These are phyloP conservation scores for Hyaloscypha hepaticicola DNA, from an alignment of 495 filamentous ascomycete genomes.

Conservation along the genomic window DNA sequence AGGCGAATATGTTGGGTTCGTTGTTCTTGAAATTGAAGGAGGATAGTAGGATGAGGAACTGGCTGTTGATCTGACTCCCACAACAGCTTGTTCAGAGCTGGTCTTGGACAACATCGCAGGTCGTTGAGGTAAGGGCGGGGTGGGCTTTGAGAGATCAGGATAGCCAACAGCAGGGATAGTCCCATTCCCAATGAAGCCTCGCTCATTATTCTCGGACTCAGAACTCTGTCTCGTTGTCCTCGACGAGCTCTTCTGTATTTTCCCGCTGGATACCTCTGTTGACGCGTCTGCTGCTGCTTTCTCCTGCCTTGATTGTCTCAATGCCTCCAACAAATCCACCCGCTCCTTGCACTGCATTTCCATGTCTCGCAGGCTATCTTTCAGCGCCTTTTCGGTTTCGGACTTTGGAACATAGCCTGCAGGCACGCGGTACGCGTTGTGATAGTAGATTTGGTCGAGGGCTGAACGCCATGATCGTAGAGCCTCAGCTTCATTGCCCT, in stretches of 20 bases:
- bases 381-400: constrained; percentile 82
- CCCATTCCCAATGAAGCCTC: constrained; percentile 71
- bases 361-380: constrained; percentile 76
- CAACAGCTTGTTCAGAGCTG: constrained; percentile 49
- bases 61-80: constrained; percentile 28
- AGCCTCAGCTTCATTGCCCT: constrained; percentile 93
- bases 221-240: constrained; percentile 19
- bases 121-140: constrained; percentile 61
- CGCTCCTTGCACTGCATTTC: constrained; percentile 93
- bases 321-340: constrained; percentile 82
- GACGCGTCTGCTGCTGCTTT: constrained; percentile 15
- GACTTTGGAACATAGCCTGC: constrained; percentile 68
- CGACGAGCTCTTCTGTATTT: constrained; percentile 21
- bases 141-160: constrained; percentile 63
- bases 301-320: constrained; percentile 67
- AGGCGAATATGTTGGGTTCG: constrained; percentile 31
- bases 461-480: constrained; percentile 89
- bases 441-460: constrained; percentile 86
- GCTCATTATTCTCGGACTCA: constrained; percentile 35
- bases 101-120: constrained; percentile 50
- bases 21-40: constrained; percentile 12
- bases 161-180: constrained; percentile 79
- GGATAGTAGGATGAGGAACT: not conserved
- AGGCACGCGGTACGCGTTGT: constrained; percentile 73
- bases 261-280: constrained; percentile 23